Conservation (phyloP, 805 yeast species). For the Candida sanyiensis region DNA sequence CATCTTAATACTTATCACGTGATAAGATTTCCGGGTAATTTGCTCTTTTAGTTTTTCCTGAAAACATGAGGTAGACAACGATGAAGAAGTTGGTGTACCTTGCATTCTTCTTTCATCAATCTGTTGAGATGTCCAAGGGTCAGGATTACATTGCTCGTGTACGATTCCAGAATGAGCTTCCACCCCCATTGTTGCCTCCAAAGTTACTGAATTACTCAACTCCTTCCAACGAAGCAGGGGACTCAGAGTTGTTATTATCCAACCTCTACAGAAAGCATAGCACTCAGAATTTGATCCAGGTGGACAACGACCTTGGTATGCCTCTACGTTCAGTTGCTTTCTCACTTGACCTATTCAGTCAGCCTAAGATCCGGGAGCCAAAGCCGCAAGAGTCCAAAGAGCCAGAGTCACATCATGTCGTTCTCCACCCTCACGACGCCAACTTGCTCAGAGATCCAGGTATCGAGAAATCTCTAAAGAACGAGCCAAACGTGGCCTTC, state of each 20-base stretch:
- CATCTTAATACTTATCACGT: too few species aligned
- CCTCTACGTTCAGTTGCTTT: slow-evolving; percentile 58
- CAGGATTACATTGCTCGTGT: slow-evolving; percentile 79
- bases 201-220: slow-evolving; percentile 56
- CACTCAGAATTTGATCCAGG: slow-evolving; percentile 52
- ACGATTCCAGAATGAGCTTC: slow-evolving; percentile 79
- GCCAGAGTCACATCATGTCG: slow-evolving; percentile 25
- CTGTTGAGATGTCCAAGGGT: slow-evolving; percentile 42
- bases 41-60: too few species aligned
- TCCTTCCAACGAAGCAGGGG: slow-evolving; percentile 36
- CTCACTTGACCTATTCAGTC: slow-evolving; percentile 60
- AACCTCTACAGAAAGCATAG: slow-evolving; percentile 66
- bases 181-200: slow-evolving; percentile 92
- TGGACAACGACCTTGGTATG: slow-evolving; percentile 68
- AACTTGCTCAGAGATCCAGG: slow-evolving; percentile 77
- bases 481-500: slow-evolving; percentile 54
- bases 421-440: slow-evolving; percentile 73
- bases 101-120: too few species aligned
- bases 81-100: too few species aligned
- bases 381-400: slow-evolving; percentile 16
- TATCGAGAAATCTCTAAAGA: slow-evolving; percentile 29
- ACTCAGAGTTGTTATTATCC: slow-evolving; percentile 54
- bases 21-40: too few species aligned
- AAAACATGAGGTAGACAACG: too few species aligned
- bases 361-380: too few species aligned